phyloP scores from a whole-genome alignment of 345 rosid genomes.

The Sisymbrium irio region DNA sequence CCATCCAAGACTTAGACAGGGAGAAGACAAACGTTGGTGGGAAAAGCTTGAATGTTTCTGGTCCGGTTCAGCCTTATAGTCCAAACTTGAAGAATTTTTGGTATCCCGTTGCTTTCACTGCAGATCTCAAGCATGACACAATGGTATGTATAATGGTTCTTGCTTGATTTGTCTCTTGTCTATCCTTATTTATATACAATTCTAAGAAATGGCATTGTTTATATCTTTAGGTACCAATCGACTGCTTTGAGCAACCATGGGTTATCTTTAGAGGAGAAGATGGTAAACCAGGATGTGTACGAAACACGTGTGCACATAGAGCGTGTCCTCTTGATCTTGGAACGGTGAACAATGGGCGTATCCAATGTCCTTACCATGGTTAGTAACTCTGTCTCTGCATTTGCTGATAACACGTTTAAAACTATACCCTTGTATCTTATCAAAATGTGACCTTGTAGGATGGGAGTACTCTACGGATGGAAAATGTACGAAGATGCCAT shows the following conservation, averaged over 20 bases:
- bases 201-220: not conserved
- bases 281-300: slow-evolving; percentile 91
- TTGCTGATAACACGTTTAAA: not conserved
- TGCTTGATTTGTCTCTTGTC: not conserved
- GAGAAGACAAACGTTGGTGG: slow-evolving; percentile 45
- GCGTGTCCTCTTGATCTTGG: slow-evolving; percentile 99
- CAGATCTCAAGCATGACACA: slow-evolving; percentile 79
- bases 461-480: slow-evolving; percentile 99
- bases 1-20: slow-evolving; percentile 44
- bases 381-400: slow-evolving; percentile 33
- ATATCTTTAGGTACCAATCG: slow-evolving; percentile 72
- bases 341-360: slow-evolving; percentile 84
- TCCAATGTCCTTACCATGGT: slow-evolving; percentile 98
- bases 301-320: slow-evolving; percentile 93
- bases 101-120: slow-evolving; percentile 88
- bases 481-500: slow-evolving; percentile 93
- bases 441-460: slow-evolving; percentile 42
- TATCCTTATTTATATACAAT: not conserved
- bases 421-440: not conserved
- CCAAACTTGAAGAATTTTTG: slow-evolving; percentile 81
- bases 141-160: slow-evolving; percentile 51
- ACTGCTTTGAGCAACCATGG: slow-evolving; percentile 97
- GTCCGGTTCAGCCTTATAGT: slow-evolving; percentile 83
- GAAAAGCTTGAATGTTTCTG: slow-evolving; percentile 81
- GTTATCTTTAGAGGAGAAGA: slow-evolving; percentile 92